A percentile compares a stretch with the other conserved stretches of the same genome.
Conservation (phyloP, 371 early-diverging fungal genomes). For the Conidiobolus incongruus region DNA sequence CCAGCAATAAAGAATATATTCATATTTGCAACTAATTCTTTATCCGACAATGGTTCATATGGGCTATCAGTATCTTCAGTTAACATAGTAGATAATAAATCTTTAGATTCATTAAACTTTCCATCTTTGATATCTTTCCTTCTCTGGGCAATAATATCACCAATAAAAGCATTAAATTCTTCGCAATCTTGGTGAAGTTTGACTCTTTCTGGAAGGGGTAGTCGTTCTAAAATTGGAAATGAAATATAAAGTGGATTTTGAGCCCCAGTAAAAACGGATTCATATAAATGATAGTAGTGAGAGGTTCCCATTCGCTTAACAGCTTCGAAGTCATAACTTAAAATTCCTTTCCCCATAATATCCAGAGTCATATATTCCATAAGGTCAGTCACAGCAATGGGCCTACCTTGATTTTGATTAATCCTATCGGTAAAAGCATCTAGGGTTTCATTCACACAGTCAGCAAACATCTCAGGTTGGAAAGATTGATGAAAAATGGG, state of each 20-base stretch:
- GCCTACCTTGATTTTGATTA: not conserved
- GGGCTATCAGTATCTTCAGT: too few relatives aligned
- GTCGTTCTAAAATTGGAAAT: slow-evolving; percentile 6
- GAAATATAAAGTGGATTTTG: slow-evolving; percentile 2
- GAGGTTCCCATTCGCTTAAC: not conserved
- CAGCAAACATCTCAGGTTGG: not conserved
- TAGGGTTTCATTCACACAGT: too few relatives aligned
- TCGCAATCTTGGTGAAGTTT: not conserved
- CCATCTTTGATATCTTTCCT: not conserved
- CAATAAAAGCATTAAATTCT: not conserved
- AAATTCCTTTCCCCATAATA: slow-evolving; percentile 3
- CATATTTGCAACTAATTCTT: slow-evolving; percentile 1
- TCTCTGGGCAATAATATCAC: not conserved
- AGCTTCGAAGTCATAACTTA: slow-evolving; percentile 1
- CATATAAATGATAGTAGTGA: too few relatives aligned
- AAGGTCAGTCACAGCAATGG: not conserved
- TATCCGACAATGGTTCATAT: not conserved
- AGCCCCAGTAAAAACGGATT: not conserved
- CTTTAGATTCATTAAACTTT: too few relatives aligned
- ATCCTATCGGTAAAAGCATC: too few relatives aligned
- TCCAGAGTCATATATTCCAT: slow-evolving; percentile 2
- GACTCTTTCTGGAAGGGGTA: slow-evolving; percentile 4
- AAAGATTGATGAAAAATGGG: not conserved
- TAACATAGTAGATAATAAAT: too few relatives aligned
- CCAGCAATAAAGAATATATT: not conserved